Base-by-base conservation (phyloP, 2,329 filamentous ascomycete genomes). In the Botrytis tulipae region DNA sequence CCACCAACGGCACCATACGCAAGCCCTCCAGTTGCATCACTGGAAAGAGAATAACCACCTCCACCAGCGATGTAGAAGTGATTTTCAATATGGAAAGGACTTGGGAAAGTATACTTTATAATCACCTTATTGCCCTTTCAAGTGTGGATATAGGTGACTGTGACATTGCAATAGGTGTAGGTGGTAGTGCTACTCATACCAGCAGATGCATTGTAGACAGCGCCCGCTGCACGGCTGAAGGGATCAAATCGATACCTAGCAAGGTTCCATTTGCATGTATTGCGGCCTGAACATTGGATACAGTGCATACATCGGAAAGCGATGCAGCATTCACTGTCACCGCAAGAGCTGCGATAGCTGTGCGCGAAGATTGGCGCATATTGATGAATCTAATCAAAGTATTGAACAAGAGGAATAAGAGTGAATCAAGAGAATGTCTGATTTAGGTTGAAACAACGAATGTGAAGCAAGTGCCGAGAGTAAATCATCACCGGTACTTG, bases 1-100 rank as follows among this genome's bases (percentile, higher is more conserved):
- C 85, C 86, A 10, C 83, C 82, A 1, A 84, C 85, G 57, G 84
- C 85, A 29, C 85, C 85, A 68, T 85, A 84, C 10, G 80, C 78
- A 62, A 86, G 79, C 48, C 84, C 85, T 1, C 80, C 82, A 14
- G 84, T 82, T 1, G 85, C 79, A 37, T 78, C 74, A 3, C 54
- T 42, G 0, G 44, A 74, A 78, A 85, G 85, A 59, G 83, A 82
- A 57, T 82, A 83, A 5, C 85, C 85, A 68, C 84, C 85, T 16
- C 85, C 85, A 60, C 85, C 85, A 2, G 82, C 83, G 0, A 83
- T 80, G 22, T 86, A 79, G 73, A 82, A 87, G 6, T 85, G 82
- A 65, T 84, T 85, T 75, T 85, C 77, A 77, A 84, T 86, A 42
- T 80, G 79, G 1, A 78, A 78, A 0, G 84, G 84, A 5, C 82